Evolutionary conservation across 2,329 filamentous ascomycete genomes (phyloP), one percentile per base, ranked within the genome.

Genomic region (Anisogramma anomala): DNA sequence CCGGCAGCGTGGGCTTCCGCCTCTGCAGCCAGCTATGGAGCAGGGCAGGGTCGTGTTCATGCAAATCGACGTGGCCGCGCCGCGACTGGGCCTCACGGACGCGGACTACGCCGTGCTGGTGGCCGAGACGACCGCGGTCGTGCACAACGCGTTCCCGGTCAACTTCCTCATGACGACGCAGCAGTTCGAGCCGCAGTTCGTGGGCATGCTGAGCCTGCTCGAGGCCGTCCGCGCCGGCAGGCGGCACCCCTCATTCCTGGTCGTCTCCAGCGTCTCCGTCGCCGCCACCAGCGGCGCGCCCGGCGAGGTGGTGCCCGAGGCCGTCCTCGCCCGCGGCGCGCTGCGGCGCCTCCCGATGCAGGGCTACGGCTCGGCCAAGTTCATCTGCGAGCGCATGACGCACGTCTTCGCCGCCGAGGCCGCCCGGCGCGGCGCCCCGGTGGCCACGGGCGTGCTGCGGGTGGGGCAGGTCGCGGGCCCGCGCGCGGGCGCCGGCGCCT

Each of bases 91-190:
- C 22, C 57, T 71, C 8, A 39, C 50, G 3, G 33, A 43, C 4
- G 49, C 54, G 2, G 49, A 50, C 27, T 59, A 58, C 40, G 37
- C 45, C n/a, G 39, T 49, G 8, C 48, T 66, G 3, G 42, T 45
- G 3, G 33, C 42, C 26, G 45, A 58, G 4, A 50, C 65, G 6
- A 68, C 65, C 0, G 49, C 56, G 17, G 57, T 68, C 36, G 61
- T 71, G 39, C 66, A 71, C 54, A 57, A 59, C 26, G 66, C 68
- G 1, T 70, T 68, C 67, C 60, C 65, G 1, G 68, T 72, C 9
- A 70, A 71, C 50, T 72, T 72, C 59, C 67, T 67, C 48, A 58
- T 71, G 41, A 58, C 60, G 0, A 58, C 68, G 0, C 50, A 56
- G n/a, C 65, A 60, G 44, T 68, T 72, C 49, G 61, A 64, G 42